Evolutionary conservation across 2,329 filamentous ascomycete species (phyloP), one percentile per base, ranked within the genome.

Genomic region (Claviceps africana): DNA sequence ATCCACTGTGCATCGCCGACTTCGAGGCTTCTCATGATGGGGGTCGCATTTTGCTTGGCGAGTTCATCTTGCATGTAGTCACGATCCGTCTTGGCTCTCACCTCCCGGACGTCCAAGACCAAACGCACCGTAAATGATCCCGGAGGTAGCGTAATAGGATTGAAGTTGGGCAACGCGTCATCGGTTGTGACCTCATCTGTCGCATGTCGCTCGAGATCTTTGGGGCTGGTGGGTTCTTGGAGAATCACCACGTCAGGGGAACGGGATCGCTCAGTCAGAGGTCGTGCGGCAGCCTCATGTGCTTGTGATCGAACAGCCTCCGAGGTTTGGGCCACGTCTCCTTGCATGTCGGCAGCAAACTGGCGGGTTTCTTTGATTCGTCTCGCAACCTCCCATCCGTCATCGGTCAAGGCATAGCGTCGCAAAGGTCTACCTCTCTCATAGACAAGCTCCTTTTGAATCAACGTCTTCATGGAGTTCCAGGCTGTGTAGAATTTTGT

Each of bases 1-100:
- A 93, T 75, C 87, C 87, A 93, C 54, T 88, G 76, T 0, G 80
- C 81, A 61, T 93, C 87, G 1, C 87, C 87, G 1, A 91, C 70
- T 56, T 86, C 81, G 33, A 91, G 70, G 4, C 78, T 73, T 19
- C 85, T 78, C 64, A 87, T 81, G 21, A 85, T 77, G 0, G 84
- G 81, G 21, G 70, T 73, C 19, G 85, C 75, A 0, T 81, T 83
- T 56, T 77, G 79, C 57, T 86, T 84, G 11, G 72, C 69, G 13
- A 93, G 76, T 60, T 88, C 81, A 22, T 84, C 77, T 58, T 85
- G 78, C 63, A 91, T 85, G 60, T 90, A 90, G 59, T 88, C 83
- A 52, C 86, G 75, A 60, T 91, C 85, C 30, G 76, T 84, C 56
- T 79, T 83, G 6, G 85, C 76, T 33, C 85, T 78, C 44, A 90